Evolutionary conservation across 805 yeast genomes (phyloP).

Genomic region (Citeromyces nyonsensis): DNA sequence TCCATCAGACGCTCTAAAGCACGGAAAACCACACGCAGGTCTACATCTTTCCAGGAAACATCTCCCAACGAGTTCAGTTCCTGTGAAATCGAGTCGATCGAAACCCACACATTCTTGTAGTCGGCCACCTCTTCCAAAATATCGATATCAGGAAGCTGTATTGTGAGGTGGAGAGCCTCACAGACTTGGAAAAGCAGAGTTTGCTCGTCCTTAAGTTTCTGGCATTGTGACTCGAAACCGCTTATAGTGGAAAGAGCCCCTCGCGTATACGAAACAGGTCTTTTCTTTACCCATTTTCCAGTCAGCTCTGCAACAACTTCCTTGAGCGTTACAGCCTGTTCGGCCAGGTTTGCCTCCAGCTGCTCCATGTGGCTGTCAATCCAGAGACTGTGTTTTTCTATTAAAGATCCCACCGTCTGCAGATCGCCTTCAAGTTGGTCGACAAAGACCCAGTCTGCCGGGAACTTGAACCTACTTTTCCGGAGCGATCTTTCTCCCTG

Average conservation of each 20-base stretch:
- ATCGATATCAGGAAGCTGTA: slow-evolving; percentile 14
- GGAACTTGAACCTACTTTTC: slow-evolving; percentile 28
- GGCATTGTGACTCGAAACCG: slow-evolving; percentile 8
- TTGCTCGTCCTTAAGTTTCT: slow-evolving; percentile 4
- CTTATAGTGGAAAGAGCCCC: slow-evolving; percentile 24
- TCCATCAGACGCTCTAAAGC: slow-evolving; percentile 33
- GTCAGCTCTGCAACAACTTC: slow-evolving; percentile 14
- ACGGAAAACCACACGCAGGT: slow-evolving; percentile 25
- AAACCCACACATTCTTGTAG: slow-evolving; percentile 46
- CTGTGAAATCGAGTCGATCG: slow-evolving; percentile 35
- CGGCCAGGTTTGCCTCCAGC: slow-evolving; percentile 22
- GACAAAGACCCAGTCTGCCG: slow-evolving; percentile 36
- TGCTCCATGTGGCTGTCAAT: slow-evolving; percentile 26
- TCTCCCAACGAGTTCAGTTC: slow-evolving; percentile 21
- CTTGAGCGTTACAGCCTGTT: slow-evolving; percentile 20
- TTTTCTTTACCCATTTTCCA: slow-evolving; percentile 30
- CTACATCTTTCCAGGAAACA: slow-evolving; percentile 31
- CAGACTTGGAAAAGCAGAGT: slow-evolving; percentile 16
- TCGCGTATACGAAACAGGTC: slow-evolving; percentile 21
- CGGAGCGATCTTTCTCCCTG: slow-evolving; percentile 13
- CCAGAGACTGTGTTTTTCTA: slow-evolving; percentile 15
- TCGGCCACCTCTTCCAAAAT: slow-evolving; percentile 35
- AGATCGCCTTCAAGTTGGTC: slow-evolving; percentile 48
- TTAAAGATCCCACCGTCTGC: slow-evolving; percentile 21
- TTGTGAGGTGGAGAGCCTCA: slow-evolving; percentile 15